phyloP scores from a whole-genome alignment of 2,329 filamentous ascomycete species.

The Alternaria hordeiaustralica region DNA sequence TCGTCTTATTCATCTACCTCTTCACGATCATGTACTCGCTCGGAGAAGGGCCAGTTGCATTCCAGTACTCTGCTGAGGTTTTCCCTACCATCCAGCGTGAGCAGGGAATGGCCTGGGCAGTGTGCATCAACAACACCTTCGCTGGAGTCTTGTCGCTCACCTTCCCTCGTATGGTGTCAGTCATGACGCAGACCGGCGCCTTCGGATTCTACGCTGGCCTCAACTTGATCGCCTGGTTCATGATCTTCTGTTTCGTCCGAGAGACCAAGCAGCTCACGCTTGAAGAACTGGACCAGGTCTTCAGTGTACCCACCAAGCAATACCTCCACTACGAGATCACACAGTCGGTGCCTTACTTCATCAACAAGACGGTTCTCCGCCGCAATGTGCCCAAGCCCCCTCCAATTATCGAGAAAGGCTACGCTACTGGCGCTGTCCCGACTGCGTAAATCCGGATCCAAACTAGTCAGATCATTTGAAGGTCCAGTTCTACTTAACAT shows the following conservation, averaged over 20 bases:
- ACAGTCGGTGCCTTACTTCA: slow-evolving; percentile 51
- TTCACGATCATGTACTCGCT: slow-evolving; percentile 42
- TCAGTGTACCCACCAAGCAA: slow-evolving; percentile 43
- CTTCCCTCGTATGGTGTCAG: slow-evolving; percentile 48
- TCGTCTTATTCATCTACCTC: slow-evolving; percentile 36
- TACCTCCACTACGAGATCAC: slow-evolving; percentile 50
- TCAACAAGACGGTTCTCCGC: slow-evolving; percentile 50
- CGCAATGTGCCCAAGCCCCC: slow-evolving; percentile 48
- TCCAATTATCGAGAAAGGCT: slow-evolving; percentile 46
- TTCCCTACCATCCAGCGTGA: slow-evolving; percentile 50
- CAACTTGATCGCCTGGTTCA: slow-evolving; percentile 49
- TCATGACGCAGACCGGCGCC: slow-evolving; percentile 48
- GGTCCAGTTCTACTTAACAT: no score
- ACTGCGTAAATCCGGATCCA: background rate
- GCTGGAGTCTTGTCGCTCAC: slow-evolving; percentile 47
- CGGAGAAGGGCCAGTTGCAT: slow-evolving; percentile 59
- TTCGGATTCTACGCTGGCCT: slow-evolving; percentile 52
- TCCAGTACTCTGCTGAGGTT: slow-evolving; percentile 50
- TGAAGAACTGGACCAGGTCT: slow-evolving; percentile 48
- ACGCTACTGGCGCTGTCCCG: background rate
- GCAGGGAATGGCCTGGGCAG: slow-evolving; percentile 51
- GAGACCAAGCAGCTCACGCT: slow-evolving; percentile 50
- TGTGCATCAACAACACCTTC: slow-evolving; percentile 55
- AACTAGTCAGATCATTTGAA: background rate
- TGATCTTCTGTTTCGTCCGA: slow-evolving; percentile 50